These are phyloP conservation scores for Aspergillus spinulosporus DNA, from an alignment of 2,329 filamentous ascomycete species.

Conservation along the genomic window DNA sequence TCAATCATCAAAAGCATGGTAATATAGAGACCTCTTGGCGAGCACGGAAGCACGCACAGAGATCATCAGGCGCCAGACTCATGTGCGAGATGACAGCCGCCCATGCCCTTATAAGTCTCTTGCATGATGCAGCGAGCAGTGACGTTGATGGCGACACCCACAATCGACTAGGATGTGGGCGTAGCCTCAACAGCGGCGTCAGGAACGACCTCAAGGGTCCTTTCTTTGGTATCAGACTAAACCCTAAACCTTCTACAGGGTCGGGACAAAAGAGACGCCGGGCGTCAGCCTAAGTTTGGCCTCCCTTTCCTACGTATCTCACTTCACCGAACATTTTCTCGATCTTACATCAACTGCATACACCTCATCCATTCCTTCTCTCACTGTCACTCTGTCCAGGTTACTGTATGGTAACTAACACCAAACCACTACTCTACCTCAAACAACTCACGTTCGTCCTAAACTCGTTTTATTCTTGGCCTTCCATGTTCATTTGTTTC, in stretches of 20 bases:
- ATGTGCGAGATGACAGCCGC: slow-evolving; percentile 39
- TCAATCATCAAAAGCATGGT: neutral
- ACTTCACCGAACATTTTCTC: too few relatives aligned
- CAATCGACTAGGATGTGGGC: too few relatives aligned
- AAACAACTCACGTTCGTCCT: too few relatives aligned
- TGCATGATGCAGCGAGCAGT: slow-evolving; percentile 29
- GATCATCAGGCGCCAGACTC: slow-evolving; percentile 23
- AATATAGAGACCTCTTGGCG: slow-evolving; percentile 1
- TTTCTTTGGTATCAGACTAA: too few relatives aligned
- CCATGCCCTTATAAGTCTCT: slow-evolving; percentile 38
- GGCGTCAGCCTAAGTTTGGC: neutral
- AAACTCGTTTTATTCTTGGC: too few relatives aligned
- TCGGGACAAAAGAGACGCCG: neutral
- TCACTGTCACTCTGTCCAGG: too few relatives aligned
- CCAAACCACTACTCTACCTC: too few relatives aligned
- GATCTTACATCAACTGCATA: neutral
- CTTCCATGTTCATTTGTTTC: too few relatives aligned
- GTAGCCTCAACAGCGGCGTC: too few relatives aligned
- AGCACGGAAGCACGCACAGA: slow-evolving; percentile 2
- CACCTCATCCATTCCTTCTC: neutral
- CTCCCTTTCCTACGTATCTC: too few relatives aligned
- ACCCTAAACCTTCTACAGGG: neutral
- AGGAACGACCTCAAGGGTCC: too few relatives aligned
- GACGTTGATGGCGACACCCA: slow-evolving; percentile 19
- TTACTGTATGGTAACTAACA: too few relatives aligned